Conservation (phyloP, 371 early-diverging fungal species). For the Mortierella sp. region DNA sequence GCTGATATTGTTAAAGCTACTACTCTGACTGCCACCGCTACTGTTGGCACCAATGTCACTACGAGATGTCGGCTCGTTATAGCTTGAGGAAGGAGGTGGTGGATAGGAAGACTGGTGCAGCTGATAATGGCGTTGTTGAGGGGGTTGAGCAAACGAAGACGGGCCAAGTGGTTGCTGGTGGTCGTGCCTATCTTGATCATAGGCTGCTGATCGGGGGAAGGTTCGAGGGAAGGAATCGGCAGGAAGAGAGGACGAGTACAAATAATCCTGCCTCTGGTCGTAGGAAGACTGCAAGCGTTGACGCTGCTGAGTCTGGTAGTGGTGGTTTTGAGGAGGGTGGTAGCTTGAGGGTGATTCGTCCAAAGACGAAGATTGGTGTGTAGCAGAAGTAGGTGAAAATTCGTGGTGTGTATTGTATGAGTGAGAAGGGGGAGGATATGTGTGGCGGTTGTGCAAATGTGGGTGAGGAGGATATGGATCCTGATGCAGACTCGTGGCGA, state of each 20-base stretch:
- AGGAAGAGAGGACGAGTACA: slow-evolving; percentile 25
- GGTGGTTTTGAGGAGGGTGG: not conserved
- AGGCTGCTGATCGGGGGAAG: slow-evolving; percentile 10
- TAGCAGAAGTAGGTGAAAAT: slow-evolving; percentile 12
- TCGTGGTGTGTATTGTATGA: not conserved
- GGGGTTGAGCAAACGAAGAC: slow-evolving; percentile 12
- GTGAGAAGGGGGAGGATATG: not conserved
- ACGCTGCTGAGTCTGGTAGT: not conserved
- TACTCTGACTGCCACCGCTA: not conserved
- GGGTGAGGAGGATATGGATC: slow-evolving; percentile 8
- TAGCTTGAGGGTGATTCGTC: slow-evolving; percentile 7
- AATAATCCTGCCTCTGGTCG: slow-evolving; percentile 10
- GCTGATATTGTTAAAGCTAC: slow-evolving; percentile 14
- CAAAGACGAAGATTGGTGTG: slow-evolving; percentile 20
- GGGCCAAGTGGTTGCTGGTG: slow-evolving; percentile 8
- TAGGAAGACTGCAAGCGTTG: not conserved
- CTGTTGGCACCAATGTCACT: not conserved
- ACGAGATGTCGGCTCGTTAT: not conserved
- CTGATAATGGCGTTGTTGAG: slow-evolving; percentile 11
- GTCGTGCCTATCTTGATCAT: slow-evolving; percentile 11
- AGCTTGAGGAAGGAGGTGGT: not conserved
- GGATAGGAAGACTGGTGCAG: not conserved
- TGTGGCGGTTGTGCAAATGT: slow-evolving; percentile 7
- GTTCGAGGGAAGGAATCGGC: slow-evolving; percentile 32
- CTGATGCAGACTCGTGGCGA: not conserved